These are phyloP conservation scores for Taiwanofungus camphoratus DNA, from an alignment of 1,284 basidiomycete species.

Conservation along the genomic window DNA sequence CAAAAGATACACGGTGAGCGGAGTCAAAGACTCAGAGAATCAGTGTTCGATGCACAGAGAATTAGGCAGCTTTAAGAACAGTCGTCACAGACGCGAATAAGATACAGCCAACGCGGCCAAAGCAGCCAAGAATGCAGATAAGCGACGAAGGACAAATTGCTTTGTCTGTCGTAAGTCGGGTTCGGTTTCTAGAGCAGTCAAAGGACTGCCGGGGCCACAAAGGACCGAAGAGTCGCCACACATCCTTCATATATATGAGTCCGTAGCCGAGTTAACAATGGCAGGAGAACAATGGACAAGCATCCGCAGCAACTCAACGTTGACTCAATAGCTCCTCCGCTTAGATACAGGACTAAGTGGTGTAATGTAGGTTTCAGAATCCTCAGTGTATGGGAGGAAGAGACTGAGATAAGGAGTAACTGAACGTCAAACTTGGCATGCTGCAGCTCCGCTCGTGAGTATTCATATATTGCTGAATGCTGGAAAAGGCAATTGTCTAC, in stretches of 20 bases:
- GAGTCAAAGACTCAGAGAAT: too few species aligned
- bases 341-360: too few species aligned
- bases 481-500: too few species aligned
- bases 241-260: constrained; percentile 12
- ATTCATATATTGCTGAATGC: too few species aligned
- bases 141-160: constrained; percentile 1
- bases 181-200: constrained; percentile 18
- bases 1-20: background rate
- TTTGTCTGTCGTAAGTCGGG: constrained; percentile 1
- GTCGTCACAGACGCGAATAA: constrained; percentile 4
- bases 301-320: too few species aligned
- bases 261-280: constrained; percentile 8
- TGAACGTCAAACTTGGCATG: too few species aligned
- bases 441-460: too few species aligned
- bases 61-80: background rate
- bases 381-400: too few species aligned
- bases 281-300: constrained; percentile 18
- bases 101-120: background rate
- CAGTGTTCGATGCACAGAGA: background rate
- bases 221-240: constrained; percentile 8
- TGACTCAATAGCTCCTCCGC: too few species aligned
- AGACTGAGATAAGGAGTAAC: too few species aligned
- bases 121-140: background rate
- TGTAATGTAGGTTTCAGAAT: too few species aligned
- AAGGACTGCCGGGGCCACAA: constrained; percentile 22